These are phyloP conservation scores for Filobasidium uniguttulatum DNA, from an alignment of 1,284 basidiomycete species.

Conservation along the genomic window DNA sequence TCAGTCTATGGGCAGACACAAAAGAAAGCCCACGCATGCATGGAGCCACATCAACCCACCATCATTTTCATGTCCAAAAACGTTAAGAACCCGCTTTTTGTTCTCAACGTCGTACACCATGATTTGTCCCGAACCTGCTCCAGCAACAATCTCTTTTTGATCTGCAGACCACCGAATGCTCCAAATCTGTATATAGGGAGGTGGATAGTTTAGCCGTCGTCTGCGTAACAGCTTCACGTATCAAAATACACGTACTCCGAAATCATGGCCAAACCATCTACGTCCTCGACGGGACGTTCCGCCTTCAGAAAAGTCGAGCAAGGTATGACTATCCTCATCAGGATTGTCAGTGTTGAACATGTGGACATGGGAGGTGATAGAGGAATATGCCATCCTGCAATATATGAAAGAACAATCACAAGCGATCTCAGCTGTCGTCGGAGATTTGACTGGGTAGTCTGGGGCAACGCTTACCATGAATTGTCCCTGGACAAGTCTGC, in stretches of 20 bases:
- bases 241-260: slow-evolving; percentile 40
- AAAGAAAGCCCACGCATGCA: neutral
- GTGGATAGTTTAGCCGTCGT: no score
- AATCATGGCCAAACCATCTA: slow-evolving; percentile 38
- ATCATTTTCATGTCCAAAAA: slow-evolving; percentile 72
- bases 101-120: slow-evolving; percentile 81
- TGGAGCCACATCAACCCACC: slow-evolving; percentile 17
- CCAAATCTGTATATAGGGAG: slow-evolving; percentile 52
- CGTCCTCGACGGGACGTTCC: neutral
- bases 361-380: slow-evolving; percentile 65
- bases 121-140: slow-evolving; percentile 36
- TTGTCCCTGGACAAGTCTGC: slow-evolving; percentile 86
- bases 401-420: neutral
- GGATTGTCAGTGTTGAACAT: slow-evolving; percentile 75
- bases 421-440: neutral
- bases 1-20: neutral
- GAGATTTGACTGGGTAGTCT: no score
- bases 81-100: slow-evolving; percentile 63
- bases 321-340: slow-evolving; percentile 52
- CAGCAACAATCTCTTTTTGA: slow-evolving; percentile 70
- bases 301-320: slow-evolving; percentile 54
- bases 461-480: slow-evolving; percentile 49
- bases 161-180: slow-evolving; percentile 91
- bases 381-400: slow-evolving; percentile 79
- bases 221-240: neutral